Evolutionary conservation across 164 flowering plant genomes (phyloP).

Genomic region (Protea cynaroides): DNA sequence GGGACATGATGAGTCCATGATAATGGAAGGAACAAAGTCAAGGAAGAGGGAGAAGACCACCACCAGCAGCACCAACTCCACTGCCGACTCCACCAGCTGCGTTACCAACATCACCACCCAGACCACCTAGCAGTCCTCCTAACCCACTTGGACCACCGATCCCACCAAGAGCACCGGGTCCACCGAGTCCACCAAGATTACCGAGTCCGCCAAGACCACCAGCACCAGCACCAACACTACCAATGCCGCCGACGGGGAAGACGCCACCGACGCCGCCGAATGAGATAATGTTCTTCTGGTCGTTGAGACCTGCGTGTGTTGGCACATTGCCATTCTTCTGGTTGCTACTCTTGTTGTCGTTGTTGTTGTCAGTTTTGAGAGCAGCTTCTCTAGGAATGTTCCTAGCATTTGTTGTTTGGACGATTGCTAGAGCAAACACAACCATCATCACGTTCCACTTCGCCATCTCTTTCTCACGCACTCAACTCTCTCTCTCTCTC

Average conservation of each 20-base stretch:
- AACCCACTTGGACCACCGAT: not conserved
- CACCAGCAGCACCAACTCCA: not conserved
- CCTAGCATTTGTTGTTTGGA: not conserved
- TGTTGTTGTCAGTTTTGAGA: not conserved
- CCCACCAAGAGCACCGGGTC: not conserved
- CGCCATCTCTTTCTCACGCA: not conserved
- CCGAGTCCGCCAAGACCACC: not conserved
- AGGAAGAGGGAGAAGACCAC: not conserved
- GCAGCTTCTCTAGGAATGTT: not conserved
- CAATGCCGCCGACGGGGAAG: not conserved
- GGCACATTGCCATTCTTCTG: too few relatives aligned
- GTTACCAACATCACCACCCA: not conserved
- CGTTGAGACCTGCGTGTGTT: not conserved
- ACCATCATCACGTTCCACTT: not conserved
- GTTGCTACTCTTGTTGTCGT: too few relatives aligned
- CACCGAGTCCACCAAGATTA: not conserved
- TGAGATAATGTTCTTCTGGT: not conserved
- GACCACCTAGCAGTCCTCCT: not conserved
- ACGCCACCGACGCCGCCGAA: not conserved
- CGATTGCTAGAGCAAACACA: not conserved
- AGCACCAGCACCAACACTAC: not conserved
- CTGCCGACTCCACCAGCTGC: not conserved
- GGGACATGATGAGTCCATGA: too few relatives aligned
- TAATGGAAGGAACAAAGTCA: too few relatives aligned
- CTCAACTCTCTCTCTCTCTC: not conserved